A percentile compares a stretch with the other conserved stretches of the same genome.
Evolutionary conservation across 306 rosid species (phyloP).

Genomic region (Neltuma alba): DNA sequence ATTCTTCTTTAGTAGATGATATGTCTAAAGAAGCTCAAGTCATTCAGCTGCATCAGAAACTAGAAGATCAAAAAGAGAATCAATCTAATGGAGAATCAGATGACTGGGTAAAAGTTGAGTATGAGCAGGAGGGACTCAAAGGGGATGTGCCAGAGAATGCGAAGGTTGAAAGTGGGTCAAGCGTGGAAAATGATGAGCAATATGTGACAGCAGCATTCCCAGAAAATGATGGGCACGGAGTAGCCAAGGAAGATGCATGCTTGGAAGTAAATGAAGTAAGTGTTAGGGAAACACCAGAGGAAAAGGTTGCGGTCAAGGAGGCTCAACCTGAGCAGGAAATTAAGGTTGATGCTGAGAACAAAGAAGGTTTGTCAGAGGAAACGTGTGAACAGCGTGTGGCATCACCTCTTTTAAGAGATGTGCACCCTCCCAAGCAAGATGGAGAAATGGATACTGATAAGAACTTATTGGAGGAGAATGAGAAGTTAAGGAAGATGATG

Average conservation of each 20-base stretch:
- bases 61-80: slow-evolving; percentile 36
- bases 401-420: neutral
- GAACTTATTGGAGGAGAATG: slow-evolving; percentile 56
- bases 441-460: slow-evolving; percentile 14
- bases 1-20: neutral
- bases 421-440: neutral
- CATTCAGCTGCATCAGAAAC: slow-evolving; percentile 11
- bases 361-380: neutral
- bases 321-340: neutral
- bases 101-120: slow-evolving; percentile 27
- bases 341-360: neutral
- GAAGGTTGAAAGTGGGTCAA: neutral
- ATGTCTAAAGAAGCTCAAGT: slow-evolving; percentile 1
- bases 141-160: neutral
- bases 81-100: slow-evolving; percentile 29
- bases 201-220: neutral
- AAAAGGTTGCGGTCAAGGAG: neutral
- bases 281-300: neutral
- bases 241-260: neutral
- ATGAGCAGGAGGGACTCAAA: slow-evolving; percentile 14
- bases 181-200: neutral
- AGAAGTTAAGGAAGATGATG: slow-evolving; percentile 58
- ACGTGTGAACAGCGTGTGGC: slow-evolving; percentile 2
- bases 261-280: slow-evolving; percentile 7
- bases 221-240: neutral